phyloP scores from a whole-genome alignment of 202 grass and related monocot genomes.

The Schoenoplectus triqueter region DNA sequence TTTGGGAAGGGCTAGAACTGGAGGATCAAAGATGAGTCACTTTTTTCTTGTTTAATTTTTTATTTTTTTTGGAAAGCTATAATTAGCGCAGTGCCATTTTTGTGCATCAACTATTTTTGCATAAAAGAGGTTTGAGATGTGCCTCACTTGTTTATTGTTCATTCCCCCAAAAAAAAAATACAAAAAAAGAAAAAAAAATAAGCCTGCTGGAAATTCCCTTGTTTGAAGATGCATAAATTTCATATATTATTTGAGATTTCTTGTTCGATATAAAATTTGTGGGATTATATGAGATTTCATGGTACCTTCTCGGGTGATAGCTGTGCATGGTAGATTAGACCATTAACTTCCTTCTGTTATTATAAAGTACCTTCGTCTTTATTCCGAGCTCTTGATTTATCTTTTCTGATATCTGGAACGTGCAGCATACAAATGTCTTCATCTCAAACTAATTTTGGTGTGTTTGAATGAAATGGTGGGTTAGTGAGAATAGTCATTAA shows the following conservation, averaged over 20 bases:
- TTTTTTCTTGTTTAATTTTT: background rate
- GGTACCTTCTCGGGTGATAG: background rate
- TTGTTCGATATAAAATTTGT: background rate
- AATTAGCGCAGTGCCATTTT: background rate
- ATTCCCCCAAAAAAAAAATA: background rate
- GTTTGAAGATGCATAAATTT: background rate
- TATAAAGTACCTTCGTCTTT: too few species aligned
- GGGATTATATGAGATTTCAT: background rate
- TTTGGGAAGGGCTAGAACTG: background rate
- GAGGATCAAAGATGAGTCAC: background rate
- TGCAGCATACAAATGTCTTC: background rate
- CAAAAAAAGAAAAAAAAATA: background rate
- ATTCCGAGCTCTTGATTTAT: background rate
- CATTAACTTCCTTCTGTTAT: background rate
- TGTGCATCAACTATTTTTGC: slow-evolving; percentile 1
- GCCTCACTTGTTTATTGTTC: background rate
- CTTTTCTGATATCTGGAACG: background rate
- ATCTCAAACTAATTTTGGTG: too few species aligned
- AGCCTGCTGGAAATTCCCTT: background rate
- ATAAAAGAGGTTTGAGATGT: background rate
- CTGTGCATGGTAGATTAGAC: background rate
- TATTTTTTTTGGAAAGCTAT: background rate
- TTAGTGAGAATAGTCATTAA: too few species aligned
- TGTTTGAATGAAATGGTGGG: too few species aligned
- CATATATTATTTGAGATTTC: background rate